Base-by-base conservation (phyloP, 2,329 filamentous ascomycete species). In the Aspergillus spinulosporus region DNA sequence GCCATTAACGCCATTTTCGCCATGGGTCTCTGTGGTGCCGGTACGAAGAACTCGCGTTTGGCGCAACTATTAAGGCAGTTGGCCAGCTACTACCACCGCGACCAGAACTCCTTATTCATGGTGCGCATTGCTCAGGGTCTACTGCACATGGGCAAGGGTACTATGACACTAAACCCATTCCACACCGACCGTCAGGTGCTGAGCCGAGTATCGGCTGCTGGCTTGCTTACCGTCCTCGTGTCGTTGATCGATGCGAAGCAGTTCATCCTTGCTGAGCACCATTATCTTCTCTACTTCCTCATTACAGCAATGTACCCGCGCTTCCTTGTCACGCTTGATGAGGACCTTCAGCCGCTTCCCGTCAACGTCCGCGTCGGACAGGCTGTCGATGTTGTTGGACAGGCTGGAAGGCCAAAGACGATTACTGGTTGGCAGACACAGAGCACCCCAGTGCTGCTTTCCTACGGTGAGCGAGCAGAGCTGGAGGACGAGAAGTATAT, bases 341-440 rank as follows among this genome's bases (percentile, higher is more conserved):
- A 99, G 80, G 84, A 97, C 61, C 83, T 99, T 54, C 89, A 96
- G 77, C 94, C 94, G 3, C 79, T 99, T 60, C 93, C 90, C 52
- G 92, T 97, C 70, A 97, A 97, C 67, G 94, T 99, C 12, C 89
- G 94, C 32, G 93, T 99, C 44, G 94, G 94, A 74, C 95, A 99
- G 78, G 94, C 95, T 12, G 95, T 99, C 15, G 94, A 99, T 72
- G 92, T 99, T 42, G 94, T 99, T 40, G 95, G 94, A 50, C 94
- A 97, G 75, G 94, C 95, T 9, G 94, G 94, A 72, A 85, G 93
- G 61, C 94, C 94, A 64, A 97, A 99, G 87, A 99, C 94, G 2
- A 99, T 99, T 68, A 99, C 94, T 7, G 94, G 94, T 52, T 99
- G 94, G 94, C 94, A 99, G 78, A 99, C 94, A 63, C 94, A 99